Base-by-base conservation (phyloP, 1,284 basidiomycete genomes). In the Malassezia psittaci region DNA sequence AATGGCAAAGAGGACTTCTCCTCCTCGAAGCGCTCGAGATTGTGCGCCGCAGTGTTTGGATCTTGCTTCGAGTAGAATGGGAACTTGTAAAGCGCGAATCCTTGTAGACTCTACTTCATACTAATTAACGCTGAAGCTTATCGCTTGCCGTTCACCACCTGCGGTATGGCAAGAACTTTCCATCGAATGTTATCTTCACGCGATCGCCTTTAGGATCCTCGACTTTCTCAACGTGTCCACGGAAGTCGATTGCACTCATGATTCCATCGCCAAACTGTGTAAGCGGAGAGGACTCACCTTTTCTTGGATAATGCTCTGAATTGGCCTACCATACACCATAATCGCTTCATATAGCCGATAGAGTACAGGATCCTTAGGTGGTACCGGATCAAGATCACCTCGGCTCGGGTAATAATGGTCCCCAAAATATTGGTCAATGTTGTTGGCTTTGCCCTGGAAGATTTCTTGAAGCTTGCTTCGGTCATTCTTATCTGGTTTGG, bases 31-130 rank as follows among this genome's bases (percentile, higher is more conserved):
- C 88, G 44, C 82, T 91, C 40, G 94, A 98, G 77, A 79, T 98
- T 36, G 68, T 90, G 32, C 79, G 94, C 50, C 77, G 94, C 63
- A 96, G 90, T 87, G 82, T 93, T 76, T 99, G 94, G 94, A 87
- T 94, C 9, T 93, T 96, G 75, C 77, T 98, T 63, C 82, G 94
- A 16, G 83, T 96, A 24, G 94, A 99, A 49, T 72, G 69, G 70
- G 70, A 73, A 45, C 54, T 57, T 5, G 66, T 70, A 1, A 33
- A 57, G 13, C 40, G 44, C 33, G 18, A 21, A 16, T 35, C 13
- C 2, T 13, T 47, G 35, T 45, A 45, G 29, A 18, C 3, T 24
- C 5, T 21, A 29, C 24, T 29, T 4, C 24, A 29, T 29, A 29
- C 24, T 29, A 7, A 29, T 29, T 3, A 29, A 12, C 29, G 12